These are phyloP conservation scores for Zalerion maritima DNA, from an alignment of 495 filamentous ascomycete genomes.

Conservation along the genomic window DNA sequence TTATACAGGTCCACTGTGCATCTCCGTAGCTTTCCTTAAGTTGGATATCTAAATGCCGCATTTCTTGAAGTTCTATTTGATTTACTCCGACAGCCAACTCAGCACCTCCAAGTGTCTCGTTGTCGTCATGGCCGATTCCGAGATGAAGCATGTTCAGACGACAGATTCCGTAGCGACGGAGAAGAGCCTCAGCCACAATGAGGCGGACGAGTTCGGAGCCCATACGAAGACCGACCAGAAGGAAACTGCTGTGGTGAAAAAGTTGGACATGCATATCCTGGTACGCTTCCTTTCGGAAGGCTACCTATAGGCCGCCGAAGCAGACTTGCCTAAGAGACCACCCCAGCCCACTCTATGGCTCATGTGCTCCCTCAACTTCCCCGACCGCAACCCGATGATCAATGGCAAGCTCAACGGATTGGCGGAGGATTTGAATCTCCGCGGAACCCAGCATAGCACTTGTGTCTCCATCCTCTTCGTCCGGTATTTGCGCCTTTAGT, in stretches of 20 bases:
- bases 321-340: too few relatives aligned
- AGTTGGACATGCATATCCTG: conserved; percentile 32
- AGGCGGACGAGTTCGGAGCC: conserved; percentile 25
- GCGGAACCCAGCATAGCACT: conserved; percentile 34
- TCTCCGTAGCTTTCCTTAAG: too few relatives aligned
- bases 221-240: conserved; percentile 22
- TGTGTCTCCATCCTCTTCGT: conserved; percentile 36
- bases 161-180: too few relatives aligned
- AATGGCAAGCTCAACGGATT: conserved; percentile 30
- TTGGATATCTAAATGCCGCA: too few relatives aligned
- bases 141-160: too few relatives aligned
- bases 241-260: conserved; percentile 30
- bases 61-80: too few relatives aligned
- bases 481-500: conserved; percentile 18
- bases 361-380: conserved; percentile 32
- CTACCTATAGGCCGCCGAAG: neutral
- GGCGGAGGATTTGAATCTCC: conserved; percentile 30
- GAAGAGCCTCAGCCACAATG: too few relatives aligned
- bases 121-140: too few relatives aligned
- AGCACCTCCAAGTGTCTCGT: too few relatives aligned
- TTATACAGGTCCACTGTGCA: too few relatives aligned
- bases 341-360: conserved; percentile 26
- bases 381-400: conserved; percentile 33
- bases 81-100: too few relatives aligned
- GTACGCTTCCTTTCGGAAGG: conserved; percentile 7